Evolutionary conservation across 805 yeast species (phyloP).

Genomic region (Lipomyces chichibuensis): DNA sequence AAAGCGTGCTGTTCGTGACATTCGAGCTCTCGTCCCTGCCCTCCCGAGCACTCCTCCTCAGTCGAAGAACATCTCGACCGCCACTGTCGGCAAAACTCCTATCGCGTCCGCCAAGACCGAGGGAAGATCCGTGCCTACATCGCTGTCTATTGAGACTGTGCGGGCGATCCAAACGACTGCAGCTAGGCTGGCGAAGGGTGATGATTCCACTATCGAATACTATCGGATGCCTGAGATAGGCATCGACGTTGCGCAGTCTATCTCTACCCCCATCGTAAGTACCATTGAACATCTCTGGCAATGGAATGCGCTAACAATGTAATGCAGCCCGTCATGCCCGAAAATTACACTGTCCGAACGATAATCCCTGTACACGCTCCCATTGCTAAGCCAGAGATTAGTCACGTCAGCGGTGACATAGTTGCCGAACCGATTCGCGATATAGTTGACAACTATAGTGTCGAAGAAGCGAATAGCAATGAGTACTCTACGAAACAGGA

Average conservation of each 20-base stretch:
- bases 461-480: conserved; percentile 24
- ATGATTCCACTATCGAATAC: conserved; percentile 45
- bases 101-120: conserved; percentile 8
- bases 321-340: conserved; percentile 26
- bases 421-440: conserved; percentile 42
- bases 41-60: conserved; percentile 7
- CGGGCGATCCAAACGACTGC: conserved; percentile 32
- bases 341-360: conserved; percentile 19
- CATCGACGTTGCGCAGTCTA: not conserved
- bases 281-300: not conserved
- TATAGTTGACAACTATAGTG: conserved; percentile 28
- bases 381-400: conserved; percentile 30
- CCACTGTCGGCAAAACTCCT: conserved; percentile 6
- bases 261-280: not conserved
- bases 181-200: conserved; percentile 41
- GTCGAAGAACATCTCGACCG: conserved; percentile 11
- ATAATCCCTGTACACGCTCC: conserved; percentile 37
- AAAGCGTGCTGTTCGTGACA: not conserved
- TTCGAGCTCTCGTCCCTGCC: not conserved
- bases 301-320: conserved; percentile 31
- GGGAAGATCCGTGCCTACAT: conserved; percentile 4
- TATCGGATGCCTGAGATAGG: conserved; percentile 41
- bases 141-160: conserved; percentile 4
- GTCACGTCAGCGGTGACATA: conserved; percentile 34
- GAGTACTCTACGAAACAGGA: conserved; percentile 17